Evolutionary conservation across 257 asterid species (phyloP).

Genomic region (Jaltomata sinuosa): DNA sequence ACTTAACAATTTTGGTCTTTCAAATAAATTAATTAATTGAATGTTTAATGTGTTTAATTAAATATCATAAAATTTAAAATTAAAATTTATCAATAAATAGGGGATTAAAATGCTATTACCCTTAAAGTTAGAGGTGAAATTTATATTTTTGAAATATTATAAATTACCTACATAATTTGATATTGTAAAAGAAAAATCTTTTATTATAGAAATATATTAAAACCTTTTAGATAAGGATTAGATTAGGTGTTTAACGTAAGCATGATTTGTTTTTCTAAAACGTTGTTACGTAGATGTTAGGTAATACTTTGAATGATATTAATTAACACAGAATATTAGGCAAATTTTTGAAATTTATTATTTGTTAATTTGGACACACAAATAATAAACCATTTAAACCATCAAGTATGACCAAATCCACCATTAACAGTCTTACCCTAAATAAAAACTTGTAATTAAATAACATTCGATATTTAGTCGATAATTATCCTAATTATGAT

Average conservation of each 20-base stretch:
- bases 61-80: no score
- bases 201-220: neutral
- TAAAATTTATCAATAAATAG: no score
- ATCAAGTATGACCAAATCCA: neutral
- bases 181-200: neutral
- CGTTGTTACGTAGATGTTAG: no score
- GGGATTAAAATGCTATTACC: neutral
- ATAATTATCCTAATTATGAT: neutral
- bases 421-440: neutral
- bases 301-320: neutral
- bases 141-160: neutral
- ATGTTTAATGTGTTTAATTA: no score
- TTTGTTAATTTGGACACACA: neutral
- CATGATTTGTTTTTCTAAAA: neutral
- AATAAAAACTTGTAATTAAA: neutral
- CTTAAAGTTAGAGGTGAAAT: neutral
- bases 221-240: neutral
- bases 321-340: neutral
- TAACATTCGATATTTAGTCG: neutral
- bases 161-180: neutral
- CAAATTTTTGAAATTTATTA: neutral
- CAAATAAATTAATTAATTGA: no score
- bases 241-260: neutral
- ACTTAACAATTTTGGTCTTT: no score
- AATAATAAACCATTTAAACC: neutral